Evolutionary conservation across 176 grass and related monocot genomes (phyloP), one percentile per base, ranked within the genome.

Genomic region (Triticum urartu): DNA sequence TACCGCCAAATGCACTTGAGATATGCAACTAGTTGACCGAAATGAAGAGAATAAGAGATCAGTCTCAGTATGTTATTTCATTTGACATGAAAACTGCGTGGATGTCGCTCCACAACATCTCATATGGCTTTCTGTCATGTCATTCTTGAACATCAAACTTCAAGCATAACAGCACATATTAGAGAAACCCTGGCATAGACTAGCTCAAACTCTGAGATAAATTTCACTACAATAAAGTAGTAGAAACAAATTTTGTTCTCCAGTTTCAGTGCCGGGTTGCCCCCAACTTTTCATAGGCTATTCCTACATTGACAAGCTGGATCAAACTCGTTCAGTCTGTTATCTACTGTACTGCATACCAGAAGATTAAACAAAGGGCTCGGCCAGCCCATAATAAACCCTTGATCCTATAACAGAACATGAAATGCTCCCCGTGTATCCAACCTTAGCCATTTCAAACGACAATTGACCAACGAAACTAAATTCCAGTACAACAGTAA

Each of bases 1-100:
- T 64, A 69, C 20, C 0, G 11, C 2, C 50, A 64, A 70, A 79
- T 63, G 39, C 39, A 61, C 15, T 79, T 15, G 34, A 48, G 13
- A 83, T 47, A 75, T 43, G 68, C 13, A 85, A 81, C 61, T 12
- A 67, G 9, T 24, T 40, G 38, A 82, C 28, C 73, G 5, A 70
- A 82, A 78, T 62, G 61, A 61, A 58, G 58, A 78, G 28, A 56
- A 64, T 11, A 68, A 65, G 43, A 72, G 28, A 33, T 64, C 17
- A 52, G 35, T 30, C 28, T 39, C 17, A 64, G 26, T 10, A 81
- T 67, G 9, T 40, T 20, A 4, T 64, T 83, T 28, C 48, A 69
- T 82, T 70, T 9, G 20, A 7, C 77, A 74, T 25, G 52, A 26
- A 80, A 72, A 28, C 12, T 30, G 28, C 20, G 22, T 66, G 4